phyloP scores from a whole-genome alignment of 2,329 filamentous ascomycete genomes.

The Cryphonectria parasitica region DNA sequence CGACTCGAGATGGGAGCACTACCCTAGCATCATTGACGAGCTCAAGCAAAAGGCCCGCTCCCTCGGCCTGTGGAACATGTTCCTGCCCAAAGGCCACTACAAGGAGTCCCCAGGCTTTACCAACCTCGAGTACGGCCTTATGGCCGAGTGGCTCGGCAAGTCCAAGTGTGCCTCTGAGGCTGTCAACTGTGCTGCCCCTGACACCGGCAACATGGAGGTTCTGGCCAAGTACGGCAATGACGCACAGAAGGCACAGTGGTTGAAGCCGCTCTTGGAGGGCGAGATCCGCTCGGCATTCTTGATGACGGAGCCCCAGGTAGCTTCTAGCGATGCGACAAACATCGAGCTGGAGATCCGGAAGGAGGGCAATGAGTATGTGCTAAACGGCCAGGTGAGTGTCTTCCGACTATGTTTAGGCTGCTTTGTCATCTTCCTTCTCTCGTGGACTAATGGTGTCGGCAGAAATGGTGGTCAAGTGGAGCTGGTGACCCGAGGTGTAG shows the following conservation, averaged over 20 bases:
- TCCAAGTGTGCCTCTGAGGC: conserved; percentile 83
- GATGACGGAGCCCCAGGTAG: conserved; percentile 91
- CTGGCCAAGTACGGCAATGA: conserved; percentile 89
- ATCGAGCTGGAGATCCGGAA: conserved; percentile 81
- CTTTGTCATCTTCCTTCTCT: background rate
- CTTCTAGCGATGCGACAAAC: conserved; percentile 90
- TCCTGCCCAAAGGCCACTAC: conserved; percentile 93
- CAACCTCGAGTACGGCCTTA: conserved; percentile 95
- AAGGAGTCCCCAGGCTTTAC: conserved; percentile 92
- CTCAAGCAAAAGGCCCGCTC: conserved; percentile 82
- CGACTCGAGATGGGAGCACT: conserved; percentile 75
- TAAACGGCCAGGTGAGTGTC: conserved; percentile 78
- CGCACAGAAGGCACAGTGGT: conserved; percentile 82
- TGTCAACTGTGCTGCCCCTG: conserved; percentile 86
- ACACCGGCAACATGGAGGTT: conserved; percentile 96
- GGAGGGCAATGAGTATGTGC: conserved; percentile 85
- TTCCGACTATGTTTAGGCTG: background rate
- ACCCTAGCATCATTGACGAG: conserved; percentile 83
- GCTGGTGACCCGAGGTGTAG: conserved; percentile 91
- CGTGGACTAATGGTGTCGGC: conserved; percentile 17
- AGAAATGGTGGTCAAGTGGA: conserved; percentile 99
- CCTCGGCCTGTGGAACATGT: conserved; percentile 97
- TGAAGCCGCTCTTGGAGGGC: conserved; percentile 79
- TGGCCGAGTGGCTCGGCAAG: conserved; percentile 94
- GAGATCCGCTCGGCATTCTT: conserved; percentile 88